Evolutionary conservation across 345 rosid species (phyloP).

Genomic region (Cardamine chenopodiifolia): DNA sequence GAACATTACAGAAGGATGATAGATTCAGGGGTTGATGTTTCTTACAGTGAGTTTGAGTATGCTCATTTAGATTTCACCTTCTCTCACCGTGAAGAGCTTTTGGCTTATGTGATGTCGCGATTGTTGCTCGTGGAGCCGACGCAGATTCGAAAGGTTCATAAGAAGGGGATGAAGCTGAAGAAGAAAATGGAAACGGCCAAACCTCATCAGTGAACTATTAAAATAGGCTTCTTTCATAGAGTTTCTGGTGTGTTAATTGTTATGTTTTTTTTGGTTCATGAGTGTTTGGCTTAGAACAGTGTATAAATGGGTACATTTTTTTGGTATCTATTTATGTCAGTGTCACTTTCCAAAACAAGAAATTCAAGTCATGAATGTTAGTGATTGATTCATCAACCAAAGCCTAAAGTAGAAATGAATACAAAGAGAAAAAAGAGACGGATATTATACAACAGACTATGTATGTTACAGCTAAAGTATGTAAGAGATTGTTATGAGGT

Average conservation of each 20-base stretch:
- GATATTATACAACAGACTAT: slow-evolving; percentile 33
- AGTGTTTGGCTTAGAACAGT: slow-evolving; percentile 24
- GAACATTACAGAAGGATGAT: slow-evolving; percentile 76
- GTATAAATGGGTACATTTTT: background rate
- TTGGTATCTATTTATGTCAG: background rate
- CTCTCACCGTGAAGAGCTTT: slow-evolving; percentile 82
- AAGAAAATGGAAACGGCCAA: slow-evolving; percentile 35
- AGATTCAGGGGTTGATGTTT: slow-evolving; percentile 63
- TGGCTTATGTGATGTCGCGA: slow-evolving; percentile 82
- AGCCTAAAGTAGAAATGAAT: background rate
- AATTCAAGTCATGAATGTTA: background rate
- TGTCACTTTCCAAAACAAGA: background rate
- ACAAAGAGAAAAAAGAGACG: background rate
- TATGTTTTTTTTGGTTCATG: background rate
- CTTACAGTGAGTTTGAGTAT: slow-evolving; percentile 79
- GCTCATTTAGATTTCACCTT: slow-evolving; percentile 94
- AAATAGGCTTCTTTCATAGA: slow-evolving; percentile 3
- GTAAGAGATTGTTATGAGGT: slow-evolving; percentile 23
- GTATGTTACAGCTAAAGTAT: slow-evolving; percentile 29
- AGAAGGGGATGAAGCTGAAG: slow-evolving; percentile 49
- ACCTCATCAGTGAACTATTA: background rate
- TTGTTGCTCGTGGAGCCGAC: slow-evolving; percentile 62
- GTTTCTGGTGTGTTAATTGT: slow-evolving; percentile 12
- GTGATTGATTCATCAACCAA: background rate
- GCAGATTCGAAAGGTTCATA: slow-evolving; percentile 28